Evolutionary conservation across 2,329 filamentous ascomycete species (phyloP).

Genomic region (Colletotrichum phormii): DNA sequence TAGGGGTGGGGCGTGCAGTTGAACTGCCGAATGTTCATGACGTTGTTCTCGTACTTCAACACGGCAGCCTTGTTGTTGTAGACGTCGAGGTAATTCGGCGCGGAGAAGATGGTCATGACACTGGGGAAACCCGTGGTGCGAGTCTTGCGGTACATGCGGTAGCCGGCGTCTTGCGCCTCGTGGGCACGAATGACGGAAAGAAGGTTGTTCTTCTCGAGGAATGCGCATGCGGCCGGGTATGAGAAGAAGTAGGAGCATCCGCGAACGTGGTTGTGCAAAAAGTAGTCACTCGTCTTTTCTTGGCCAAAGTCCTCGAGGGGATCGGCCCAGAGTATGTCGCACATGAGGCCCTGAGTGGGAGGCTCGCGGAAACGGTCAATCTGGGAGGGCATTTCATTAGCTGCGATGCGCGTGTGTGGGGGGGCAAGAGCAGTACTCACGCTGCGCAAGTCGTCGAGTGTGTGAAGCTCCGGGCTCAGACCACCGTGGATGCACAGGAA

Average conservation of each 20-base stretch:
- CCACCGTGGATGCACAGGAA: slow-evolving; percentile 99
- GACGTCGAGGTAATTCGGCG: slow-evolving; percentile 97
- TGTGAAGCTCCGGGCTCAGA: slow-evolving; percentile 94
- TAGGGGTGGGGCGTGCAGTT: slow-evolving; percentile 99
- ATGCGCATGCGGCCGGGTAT: slow-evolving; percentile 95
- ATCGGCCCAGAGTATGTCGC: slow-evolving; percentile 98
- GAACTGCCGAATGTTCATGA: slow-evolving; percentile 99
- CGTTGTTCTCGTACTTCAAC: slow-evolving; percentile 99
- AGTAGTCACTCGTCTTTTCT: slow-evolving; percentile 98
- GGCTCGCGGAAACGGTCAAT: slow-evolving; percentile 98
- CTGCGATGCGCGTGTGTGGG: neutral
- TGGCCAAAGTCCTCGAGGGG: slow-evolving; percentile 98
- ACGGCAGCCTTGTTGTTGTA: slow-evolving; percentile 99
- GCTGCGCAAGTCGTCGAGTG: slow-evolving; percentile 90
- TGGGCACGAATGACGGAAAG: slow-evolving; percentile 97
- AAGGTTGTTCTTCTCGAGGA: slow-evolving; percentile 98
- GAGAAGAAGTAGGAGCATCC: slow-evolving; percentile 99
- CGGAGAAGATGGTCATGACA: slow-evolving; percentile 99
- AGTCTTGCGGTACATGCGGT: slow-evolving; percentile 99
- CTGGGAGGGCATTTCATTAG: slow-evolving; percentile 54
- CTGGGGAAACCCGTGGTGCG: slow-evolving; percentile 97
- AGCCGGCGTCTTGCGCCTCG: slow-evolving; percentile 98
- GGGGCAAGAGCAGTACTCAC: slow-evolving; percentile 57
- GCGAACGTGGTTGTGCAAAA: slow-evolving; percentile 97
- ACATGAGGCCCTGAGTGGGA: slow-evolving; percentile 98